Evolutionary conservation across 2,329 filamentous ascomycete species (phyloP).

Genomic region (Helotiales sp.): DNA sequence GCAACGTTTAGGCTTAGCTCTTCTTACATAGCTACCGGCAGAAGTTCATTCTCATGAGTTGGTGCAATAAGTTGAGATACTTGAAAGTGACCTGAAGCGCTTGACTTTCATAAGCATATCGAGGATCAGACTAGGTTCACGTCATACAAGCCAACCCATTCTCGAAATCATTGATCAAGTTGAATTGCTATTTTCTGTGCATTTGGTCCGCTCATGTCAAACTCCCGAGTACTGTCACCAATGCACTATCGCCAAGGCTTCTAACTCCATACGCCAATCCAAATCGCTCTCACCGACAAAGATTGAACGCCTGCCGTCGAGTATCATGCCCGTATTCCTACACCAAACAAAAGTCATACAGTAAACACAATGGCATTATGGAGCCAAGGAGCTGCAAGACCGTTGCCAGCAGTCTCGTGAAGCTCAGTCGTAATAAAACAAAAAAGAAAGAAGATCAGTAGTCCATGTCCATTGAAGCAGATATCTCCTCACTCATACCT

Average conservation of each 20-base stretch:
- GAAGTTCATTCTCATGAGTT: too few relatives aligned
- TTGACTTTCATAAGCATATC: too few relatives aligned
- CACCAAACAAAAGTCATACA: conserved; percentile 17
- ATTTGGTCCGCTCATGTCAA: too few relatives aligned
- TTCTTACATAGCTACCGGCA: too few relatives aligned
- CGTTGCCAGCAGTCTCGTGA: conserved; percentile 18
- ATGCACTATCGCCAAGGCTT: neutral
- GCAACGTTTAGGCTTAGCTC: too few relatives aligned
- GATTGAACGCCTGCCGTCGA: conserved; percentile 14
- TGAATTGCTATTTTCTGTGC: neutral
- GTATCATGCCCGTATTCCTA: conserved; percentile 18
- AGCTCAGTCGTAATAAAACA: conserved; percentile 8
- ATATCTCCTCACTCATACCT: conserved; percentile 63
- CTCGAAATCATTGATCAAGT: neutral
- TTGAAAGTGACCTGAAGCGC: neutral
- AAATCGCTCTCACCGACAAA: conserved; percentile 27
- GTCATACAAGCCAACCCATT: neutral
- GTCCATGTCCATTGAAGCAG: conserved; percentile 62
- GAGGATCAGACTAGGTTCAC: too few relatives aligned
- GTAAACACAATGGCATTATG: conserved; percentile 17
- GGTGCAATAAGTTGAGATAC: too few relatives aligned
- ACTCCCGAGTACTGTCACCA: neutral
- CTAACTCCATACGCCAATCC: conserved; percentile 20
- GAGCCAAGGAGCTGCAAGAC: conserved; percentile 3
- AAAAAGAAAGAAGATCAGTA: conserved; percentile 15